phyloP scores from a whole-genome alignment of 2,329 filamentous ascomycete species.

The Lachnellula subtilissima region DNA sequence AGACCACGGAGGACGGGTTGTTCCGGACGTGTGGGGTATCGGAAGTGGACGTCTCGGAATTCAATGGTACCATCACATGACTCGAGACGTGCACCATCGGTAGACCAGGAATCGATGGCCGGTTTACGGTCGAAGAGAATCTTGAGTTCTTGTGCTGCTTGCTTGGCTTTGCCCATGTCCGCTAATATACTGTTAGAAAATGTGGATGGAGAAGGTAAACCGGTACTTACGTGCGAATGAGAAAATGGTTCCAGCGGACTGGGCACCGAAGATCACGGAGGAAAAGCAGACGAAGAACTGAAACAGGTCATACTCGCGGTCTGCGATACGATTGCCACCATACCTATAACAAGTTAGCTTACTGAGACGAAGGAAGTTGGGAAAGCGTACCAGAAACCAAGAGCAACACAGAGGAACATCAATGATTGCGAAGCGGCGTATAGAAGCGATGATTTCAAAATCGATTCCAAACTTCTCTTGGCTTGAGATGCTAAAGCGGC shows the following conservation, averaged over 20 bases:
- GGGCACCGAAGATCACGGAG: conserved; percentile 82
- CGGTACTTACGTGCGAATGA: conserved; percentile 60
- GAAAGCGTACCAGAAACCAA: conserved; percentile 68
- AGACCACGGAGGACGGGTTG: conserved; percentile 88
- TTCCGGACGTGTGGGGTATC: conserved; percentile 85
- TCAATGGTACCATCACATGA: conserved; percentile 73
- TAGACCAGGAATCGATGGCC: conserved; percentile 74
- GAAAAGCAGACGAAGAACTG: conserved; percentile 92
- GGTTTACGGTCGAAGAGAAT: conserved; percentile 79
- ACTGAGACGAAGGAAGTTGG: background rate
- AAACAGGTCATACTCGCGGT: conserved; percentile 68
- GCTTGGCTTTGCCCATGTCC: conserved; percentile 88
- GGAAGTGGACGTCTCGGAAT: conserved; percentile 89
- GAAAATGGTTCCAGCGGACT: conserved; percentile 86
- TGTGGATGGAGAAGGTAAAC: conserved; percentile 4
- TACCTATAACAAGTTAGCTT: conserved; percentile 41
- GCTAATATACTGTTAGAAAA: conserved; percentile 34
- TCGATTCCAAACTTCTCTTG: conserved; percentile 62
- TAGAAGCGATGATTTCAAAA: conserved; percentile 70
- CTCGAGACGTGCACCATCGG: conserved; percentile 58
- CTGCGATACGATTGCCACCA: conserved; percentile 70
- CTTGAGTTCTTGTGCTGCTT: conserved; percentile 76
- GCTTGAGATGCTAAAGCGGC: conserved; percentile 62
- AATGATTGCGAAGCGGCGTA: conserved; percentile 83
- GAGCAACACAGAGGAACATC: conserved; percentile 75